Conservation (phyloP, 768 basidiomycete genomes). For the Sistotremastrum suecicum region DNA sequence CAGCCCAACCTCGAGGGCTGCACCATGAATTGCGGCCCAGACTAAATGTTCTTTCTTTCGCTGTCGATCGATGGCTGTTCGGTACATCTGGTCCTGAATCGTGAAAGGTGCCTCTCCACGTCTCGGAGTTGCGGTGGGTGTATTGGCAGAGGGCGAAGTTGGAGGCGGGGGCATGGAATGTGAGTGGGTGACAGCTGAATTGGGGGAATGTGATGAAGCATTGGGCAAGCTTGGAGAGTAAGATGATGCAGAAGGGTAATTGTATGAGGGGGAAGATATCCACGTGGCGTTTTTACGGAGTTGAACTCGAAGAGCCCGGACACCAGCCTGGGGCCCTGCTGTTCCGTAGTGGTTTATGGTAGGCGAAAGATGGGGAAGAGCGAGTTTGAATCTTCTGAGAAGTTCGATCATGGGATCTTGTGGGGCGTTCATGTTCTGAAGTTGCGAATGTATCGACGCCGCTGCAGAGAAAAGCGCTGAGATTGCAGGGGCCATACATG, state of each 20-base stretch:
- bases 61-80: slow-evolving; percentile 45
- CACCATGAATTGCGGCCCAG: slow-evolving; percentile 54
- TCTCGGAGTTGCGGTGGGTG: too few relatives aligned
- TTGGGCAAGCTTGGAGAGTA: slow-evolving; percentile 7
- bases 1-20: slow-evolving; percentile 46
- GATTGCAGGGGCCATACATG: slow-evolving; percentile 25
- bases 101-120: slow-evolving; percentile 13
- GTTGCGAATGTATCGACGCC: slow-evolving; percentile 31
- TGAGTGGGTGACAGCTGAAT: slow-evolving; percentile 13
- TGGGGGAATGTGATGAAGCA: slow-evolving; percentile 6
- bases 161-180: too few relatives aligned
- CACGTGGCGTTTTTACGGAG: slow-evolving; percentile 44
- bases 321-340: slow-evolving; percentile 39
- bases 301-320: slow-evolving; percentile 42
- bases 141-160: too few relatives aligned
- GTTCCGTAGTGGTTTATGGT: slow-evolving; percentile 39
- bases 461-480: slow-evolving; percentile 33
- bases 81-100: slow-evolving; percentile 46
- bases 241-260: too few relatives aligned
- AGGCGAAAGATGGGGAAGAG: slow-evolving; percentile 34
- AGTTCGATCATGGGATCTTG: slow-evolving; percentile 24
- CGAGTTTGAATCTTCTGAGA: slow-evolving; percentile 40
- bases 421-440: slow-evolving; percentile 19
- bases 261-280: slow-evolving; percentile 17
- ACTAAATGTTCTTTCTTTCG: slow-evolving; percentile 50